Evolutionary conservation across 371 early-diverging fungal genomes (phyloP), one percentile per base, ranked within the genome.

Genomic region (Syncephalastrum contaminatum): DNA sequence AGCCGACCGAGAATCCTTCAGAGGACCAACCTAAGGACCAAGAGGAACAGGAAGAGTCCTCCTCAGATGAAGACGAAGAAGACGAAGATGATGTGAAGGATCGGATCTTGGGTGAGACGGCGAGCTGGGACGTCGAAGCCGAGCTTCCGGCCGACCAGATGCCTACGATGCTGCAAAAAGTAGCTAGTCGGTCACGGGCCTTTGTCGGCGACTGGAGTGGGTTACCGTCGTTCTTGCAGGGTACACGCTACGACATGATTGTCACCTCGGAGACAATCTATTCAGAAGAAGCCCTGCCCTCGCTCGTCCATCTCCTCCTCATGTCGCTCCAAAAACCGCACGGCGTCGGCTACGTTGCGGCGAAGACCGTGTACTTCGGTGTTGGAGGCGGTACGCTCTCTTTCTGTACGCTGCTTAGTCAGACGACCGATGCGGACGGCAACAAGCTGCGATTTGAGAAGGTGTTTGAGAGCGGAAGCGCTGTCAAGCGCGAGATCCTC

Each of bases 181-280:
- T 82, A 4, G 48, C 50, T 13, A 41, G 53, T 7, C 80, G 83
- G 39, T 82, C 82, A 52, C 75, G 69, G 54, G 84, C 88, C 51
- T 81, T 84, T 44, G 70, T 81, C 25, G 91, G 92, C 4, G 91
- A 89, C 59, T 92, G 91, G 91, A 69, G 75, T n/a, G 73, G 70
- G 10, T 56, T 76, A 44, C 73, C 78, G 39, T 27, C 22, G 6
- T 25, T 27, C n/a, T 42, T 19, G 10, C 2, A 25, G 36, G 5
- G 18, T 40, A 58, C 6, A 18, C 75, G 80, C 62, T 95, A 93
- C 54, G 92, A 95, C 64, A 56, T 96, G 58, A 79, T 97, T 44
- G 63, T 97, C 39, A 92, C 95, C n/a, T 91, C 94, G 21, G 97
- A 97, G 67, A 96, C 95, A 3, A 92, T 97, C 39, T 97, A 97